Evolutionary conservation across 805 yeast species (phyloP).

Genomic region (Priceomyces castillae): DNA sequence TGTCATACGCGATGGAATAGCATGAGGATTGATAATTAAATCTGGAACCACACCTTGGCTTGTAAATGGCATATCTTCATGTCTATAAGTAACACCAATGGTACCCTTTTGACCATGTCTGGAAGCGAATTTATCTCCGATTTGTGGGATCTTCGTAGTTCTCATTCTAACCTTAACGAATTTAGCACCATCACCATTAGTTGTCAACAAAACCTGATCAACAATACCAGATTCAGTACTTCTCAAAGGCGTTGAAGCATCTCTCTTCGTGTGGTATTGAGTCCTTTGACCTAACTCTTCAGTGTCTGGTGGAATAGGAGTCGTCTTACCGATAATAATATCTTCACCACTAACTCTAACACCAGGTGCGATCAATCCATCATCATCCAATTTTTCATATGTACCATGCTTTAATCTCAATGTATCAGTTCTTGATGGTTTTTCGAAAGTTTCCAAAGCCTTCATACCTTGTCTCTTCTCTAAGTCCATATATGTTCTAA

Average conservation of each 20-base stretch:
- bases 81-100: conserved; percentile 96
- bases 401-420: conserved; percentile 96
- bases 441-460: conserved; percentile 95
- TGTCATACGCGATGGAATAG: conserved; percentile 99
- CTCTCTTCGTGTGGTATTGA: conserved; percentile 96
- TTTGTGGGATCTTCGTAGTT: conserved; percentile 97
- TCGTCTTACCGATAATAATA: conserved; percentile 96
- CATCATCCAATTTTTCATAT: conserved; percentile 96
- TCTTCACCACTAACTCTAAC: conserved; percentile 99
- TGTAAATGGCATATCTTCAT: conserved; percentile 98
- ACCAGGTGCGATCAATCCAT: conserved; percentile 97
- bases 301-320: conserved; percentile 98
- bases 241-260: conserved; percentile 96
- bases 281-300: conserved; percentile 99
- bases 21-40: conserved; percentile 96
- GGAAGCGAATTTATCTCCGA: conserved; percentile 98
- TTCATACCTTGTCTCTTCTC: conserved; percentile 99
- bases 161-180: conserved; percentile 98
- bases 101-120: conserved; percentile 99
- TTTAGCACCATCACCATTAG: conserved; percentile 96
- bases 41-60: conserved; percentile 97
- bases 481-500: conserved; percentile 97
- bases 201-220: conserved; percentile 93
- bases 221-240: conserved; percentile 98
- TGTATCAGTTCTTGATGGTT: conserved; percentile 93